Base-by-base conservation (phyloP, 1,284 basidiomycete species). In the Leccinum fallax region DNA sequence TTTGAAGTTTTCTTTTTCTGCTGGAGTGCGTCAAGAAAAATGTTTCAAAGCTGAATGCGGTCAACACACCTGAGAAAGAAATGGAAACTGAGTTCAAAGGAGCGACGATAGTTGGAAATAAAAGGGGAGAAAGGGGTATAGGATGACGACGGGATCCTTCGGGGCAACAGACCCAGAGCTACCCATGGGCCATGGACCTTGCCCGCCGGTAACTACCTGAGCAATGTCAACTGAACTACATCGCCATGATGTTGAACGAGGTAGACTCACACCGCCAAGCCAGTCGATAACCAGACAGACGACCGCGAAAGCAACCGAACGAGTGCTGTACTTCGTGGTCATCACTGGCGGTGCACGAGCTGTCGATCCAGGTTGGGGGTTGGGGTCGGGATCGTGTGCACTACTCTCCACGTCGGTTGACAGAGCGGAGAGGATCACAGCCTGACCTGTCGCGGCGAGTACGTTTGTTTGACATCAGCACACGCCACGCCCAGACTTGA, bases 51-150 rank as follows among this genome's bases (percentile, higher is more conserved):
- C 8, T 4, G 53, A 2, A 40, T 5, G 15, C 13, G 7, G 4
- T 28, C 19, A 13, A 36, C 61, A 4, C 3, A 63, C 62, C 16
- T 5, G 26, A 28, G 24, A 40, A 53, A 63, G 5, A 8, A 19
- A 16, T 2, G 36, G 9, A 30, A 40, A 10, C 34, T 5, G 8
- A 49, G 10, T n/a, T 43, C 16, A 40, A 62, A 62, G 15, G 61
- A 63, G 34, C n/a, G 38, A 63, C 61, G 7, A 46, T 46, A 53
- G 38, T 40, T 40, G 38, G 38, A 40, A 40, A 40, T n/a, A 16
- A 53, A 24, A 52, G 7, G 7, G 5, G 15, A 34, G 26, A 63
- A 59, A n/a, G 15, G 61, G 61, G 54, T 62, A 62, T 62, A 62
- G 7, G 49, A 51, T 40, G 61, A 58, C 19, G 63, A 55, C 24